phyloP scores from a whole-genome alignment of 176 grass and related monocot genomes.

The Eragrostis curvula region DNA sequence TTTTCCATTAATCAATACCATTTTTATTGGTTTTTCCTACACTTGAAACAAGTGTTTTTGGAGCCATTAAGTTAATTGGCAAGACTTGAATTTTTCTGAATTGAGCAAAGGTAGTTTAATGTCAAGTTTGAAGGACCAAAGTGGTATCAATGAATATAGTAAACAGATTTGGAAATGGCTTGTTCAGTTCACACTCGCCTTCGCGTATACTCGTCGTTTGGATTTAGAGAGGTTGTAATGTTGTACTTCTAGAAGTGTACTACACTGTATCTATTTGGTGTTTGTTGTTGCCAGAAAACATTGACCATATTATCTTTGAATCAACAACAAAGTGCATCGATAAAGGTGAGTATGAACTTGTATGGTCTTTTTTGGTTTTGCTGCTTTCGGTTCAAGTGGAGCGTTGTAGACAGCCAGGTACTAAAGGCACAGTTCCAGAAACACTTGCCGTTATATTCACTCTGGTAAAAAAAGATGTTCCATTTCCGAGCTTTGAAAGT shows the following conservation, averaged over 20 bases:
- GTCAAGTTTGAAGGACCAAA: not conserved
- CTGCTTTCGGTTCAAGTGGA: conserved; percentile 29
- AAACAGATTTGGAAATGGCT: no score
- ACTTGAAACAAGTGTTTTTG: not conserved
- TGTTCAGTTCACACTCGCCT: no score
- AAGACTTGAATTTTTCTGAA: not conserved
- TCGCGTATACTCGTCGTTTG: not conserved
- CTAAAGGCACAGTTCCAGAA: no score
- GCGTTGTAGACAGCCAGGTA: not conserved
- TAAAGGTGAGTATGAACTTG: conserved; percentile 6
- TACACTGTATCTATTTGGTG: not conserved
- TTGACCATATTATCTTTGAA: not conserved
- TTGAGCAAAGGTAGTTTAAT: not conserved
- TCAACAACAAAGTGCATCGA: not conserved
- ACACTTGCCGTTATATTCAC: not conserved
- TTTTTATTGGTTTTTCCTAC: not conserved
- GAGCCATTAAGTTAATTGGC: not conserved
- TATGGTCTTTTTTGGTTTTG: not conserved
- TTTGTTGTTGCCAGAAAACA: conserved; percentile 9
- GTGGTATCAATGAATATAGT: no score
- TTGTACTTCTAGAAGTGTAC: not conserved
- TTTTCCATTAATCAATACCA: not conserved
- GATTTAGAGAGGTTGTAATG: not conserved
- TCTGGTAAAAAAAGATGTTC: not conserved
- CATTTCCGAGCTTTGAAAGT: not conserved